Evolutionary conservation across 208 protist species (phyloP), one percentile per base, ranked within the genome.

Genomic region (Wallacemonas sp.): DNA sequence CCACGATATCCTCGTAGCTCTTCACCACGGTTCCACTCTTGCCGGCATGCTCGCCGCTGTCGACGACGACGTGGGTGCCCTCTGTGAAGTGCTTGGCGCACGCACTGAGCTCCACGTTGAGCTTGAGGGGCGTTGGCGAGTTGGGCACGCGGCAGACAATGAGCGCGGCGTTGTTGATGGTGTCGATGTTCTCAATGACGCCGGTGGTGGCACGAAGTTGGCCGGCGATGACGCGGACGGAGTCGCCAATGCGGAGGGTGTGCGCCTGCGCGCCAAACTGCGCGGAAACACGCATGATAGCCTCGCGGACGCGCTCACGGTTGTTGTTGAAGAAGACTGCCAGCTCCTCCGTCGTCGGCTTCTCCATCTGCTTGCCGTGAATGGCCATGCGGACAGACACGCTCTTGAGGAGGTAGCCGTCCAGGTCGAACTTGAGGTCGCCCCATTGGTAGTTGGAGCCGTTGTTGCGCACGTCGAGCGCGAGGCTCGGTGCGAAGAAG

Each of bases 11-110:
- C 14, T 82, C 87, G 20, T 61, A 76, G 46, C 72, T 74, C 66
- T 87, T 90, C 29, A 97, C 86, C 44, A 97, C 93, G 12, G 90
- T 97, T 10, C 93, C 93, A 36, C 87, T 89, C 69, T 91, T 86
- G 31, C 93, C 93, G 20, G 76, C 72, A 70, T 93, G 74, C 39
- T 85, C 82, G 49, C 93, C 93, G 33, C 65, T 73, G 70, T 88
- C 80, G 11, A 97, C 82, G 14, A 93, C 77, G 49, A 97, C 89
- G 77, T 97, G 93, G 26, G 81, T 81, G 26, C 93, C 93, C 54
- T 90, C 86, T 2, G 72, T 70, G 61, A 97, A 93, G 76, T 92
- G 75, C 73, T 91, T 95, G 23, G 77, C 82, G 69, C 86, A 93
- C 36, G 76, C 65, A 26, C 67, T 71, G 33, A 97, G 84, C 66